Conservation (phyloP, 2,329 filamentous ascomycete species). For the Mollisiaceae sp. region DNA sequence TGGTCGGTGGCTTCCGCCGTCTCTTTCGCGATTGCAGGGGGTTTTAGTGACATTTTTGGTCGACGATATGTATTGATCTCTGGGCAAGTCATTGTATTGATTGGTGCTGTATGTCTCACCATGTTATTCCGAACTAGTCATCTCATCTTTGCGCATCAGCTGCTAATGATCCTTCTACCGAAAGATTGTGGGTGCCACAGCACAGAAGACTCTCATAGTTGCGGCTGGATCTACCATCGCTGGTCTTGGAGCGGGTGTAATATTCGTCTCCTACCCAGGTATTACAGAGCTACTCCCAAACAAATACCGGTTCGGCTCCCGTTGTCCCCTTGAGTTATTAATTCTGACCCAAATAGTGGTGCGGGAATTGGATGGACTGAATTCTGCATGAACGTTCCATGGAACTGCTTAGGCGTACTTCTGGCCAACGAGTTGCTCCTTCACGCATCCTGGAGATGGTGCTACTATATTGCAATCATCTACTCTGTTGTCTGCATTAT, state of each 20-base stretch:
- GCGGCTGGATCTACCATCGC: conserved; percentile 42
- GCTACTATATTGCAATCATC: conserved; percentile 55
- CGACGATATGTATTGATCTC: conserved; percentile 42
- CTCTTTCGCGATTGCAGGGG: conserved; percentile 42
- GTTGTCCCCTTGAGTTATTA: not conserved
- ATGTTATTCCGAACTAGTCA: not conserved
- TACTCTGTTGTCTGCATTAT: conserved; percentile 46
- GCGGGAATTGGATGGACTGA: conserved; percentile 42
- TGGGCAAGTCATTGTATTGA: conserved; percentile 32
- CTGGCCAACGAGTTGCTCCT: conserved; percentile 45
- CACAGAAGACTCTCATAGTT: conserved; percentile 35
- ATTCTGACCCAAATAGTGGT: conserved; percentile 35
- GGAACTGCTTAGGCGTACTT: conserved; percentile 36
- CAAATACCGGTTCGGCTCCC: conserved; percentile 45
- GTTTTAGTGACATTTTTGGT: conserved; percentile 46
- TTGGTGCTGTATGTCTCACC: conserved; percentile 32
- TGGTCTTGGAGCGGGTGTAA: conserved; percentile 43
- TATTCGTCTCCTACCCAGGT: conserved; percentile 45
- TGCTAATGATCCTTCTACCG: conserved; percentile 29
- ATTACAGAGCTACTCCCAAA: conserved; percentile 50
- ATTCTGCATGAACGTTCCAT: conserved; percentile 40
- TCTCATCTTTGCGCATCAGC: not conserved
- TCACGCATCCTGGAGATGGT: conserved; percentile 53
- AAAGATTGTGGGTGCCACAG: conserved; percentile 39
- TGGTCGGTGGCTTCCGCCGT: conserved; percentile 40